phyloP scores from a whole-genome alignment of 208 protist genomes.

The Strigomonas oncopelti region DNA sequence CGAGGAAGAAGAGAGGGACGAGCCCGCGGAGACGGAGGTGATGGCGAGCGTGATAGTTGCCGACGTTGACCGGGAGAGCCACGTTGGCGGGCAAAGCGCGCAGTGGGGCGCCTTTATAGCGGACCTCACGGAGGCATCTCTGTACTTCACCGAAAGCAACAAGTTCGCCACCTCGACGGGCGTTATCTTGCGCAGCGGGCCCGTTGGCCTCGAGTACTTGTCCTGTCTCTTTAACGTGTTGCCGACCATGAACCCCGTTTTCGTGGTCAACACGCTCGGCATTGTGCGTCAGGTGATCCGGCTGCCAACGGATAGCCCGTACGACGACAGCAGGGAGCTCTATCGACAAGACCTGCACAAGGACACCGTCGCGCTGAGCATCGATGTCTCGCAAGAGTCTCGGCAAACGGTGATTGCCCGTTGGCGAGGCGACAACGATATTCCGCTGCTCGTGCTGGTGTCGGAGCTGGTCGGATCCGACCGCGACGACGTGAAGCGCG shows the following conservation, averaged over 20 bases:
- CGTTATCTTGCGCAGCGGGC: slow-evolving; percentile 37
- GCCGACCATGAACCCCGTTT: slow-evolving; percentile 18
- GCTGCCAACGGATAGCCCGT: slow-evolving; percentile 25
- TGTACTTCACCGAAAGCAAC: slow-evolving; percentile 29
- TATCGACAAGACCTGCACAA: slow-evolving; percentile 8
- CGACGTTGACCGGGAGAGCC: too few relatives aligned
- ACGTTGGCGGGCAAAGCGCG: too few relatives aligned
- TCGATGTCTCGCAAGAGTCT: slow-evolving; percentile 18
- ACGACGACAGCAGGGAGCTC: slow-evolving; percentile 28
- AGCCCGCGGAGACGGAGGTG: too few relatives aligned
- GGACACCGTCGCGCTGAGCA: slow-evolving; percentile 19
- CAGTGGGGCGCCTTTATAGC: not conserved
- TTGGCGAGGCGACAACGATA: slow-evolving; percentile 28
- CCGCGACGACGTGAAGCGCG: slow-evolving; percentile 22
- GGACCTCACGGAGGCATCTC: too few relatives aligned
- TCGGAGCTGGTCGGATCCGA: slow-evolving; percentile 28
- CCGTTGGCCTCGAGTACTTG: slow-evolving; percentile 31
- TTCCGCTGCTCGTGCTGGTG: slow-evolving; percentile 37
- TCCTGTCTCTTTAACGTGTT: slow-evolving; percentile 26
- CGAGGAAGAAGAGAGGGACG: too few relatives aligned
- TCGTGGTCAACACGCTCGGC: slow-evolving; percentile 20
- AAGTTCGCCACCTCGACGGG: slow-evolving; percentile 30
- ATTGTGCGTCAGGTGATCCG: slow-evolving; percentile 40
- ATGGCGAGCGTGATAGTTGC: too few relatives aligned
- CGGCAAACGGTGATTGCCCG: slow-evolving; percentile 34